Evolutionary conservation across 257 asterid genomes (phyloP).

Genomic region (Gentiana macrophylla): DNA sequence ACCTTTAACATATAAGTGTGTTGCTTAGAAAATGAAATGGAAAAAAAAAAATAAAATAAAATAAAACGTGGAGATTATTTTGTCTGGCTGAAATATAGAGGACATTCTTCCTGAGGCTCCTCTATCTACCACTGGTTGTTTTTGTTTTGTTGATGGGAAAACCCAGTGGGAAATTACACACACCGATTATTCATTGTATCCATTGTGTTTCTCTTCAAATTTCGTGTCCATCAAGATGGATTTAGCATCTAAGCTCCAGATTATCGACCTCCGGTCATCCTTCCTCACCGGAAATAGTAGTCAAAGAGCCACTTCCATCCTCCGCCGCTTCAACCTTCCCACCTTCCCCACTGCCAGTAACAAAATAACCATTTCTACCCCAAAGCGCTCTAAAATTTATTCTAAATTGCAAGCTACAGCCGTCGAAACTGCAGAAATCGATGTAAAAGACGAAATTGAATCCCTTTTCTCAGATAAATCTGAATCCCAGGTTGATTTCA

Average conservation of each 20-base stretch:
- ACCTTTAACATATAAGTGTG: not conserved
- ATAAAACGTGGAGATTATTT: not conserved
- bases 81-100: too few relatives aligned
- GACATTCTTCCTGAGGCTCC: not conserved
- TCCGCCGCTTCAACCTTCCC: conserved; percentile 37
- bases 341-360: conserved; percentile 14
- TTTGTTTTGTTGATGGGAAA: not conserved
- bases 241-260: conserved; percentile 38
- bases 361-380: conserved; percentile 20
- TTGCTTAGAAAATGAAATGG: not conserved
- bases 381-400: conserved; percentile 20
- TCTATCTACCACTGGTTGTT: not conserved
- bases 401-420: conserved; percentile 52
- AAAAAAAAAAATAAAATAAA: not conserved
- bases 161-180: conserved; percentile 15
- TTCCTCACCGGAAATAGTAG: conserved; percentile 45
- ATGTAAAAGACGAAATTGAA: conserved; percentile 57
- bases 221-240: conserved; percentile 30
- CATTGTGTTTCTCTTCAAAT: not conserved
- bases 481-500: conserved; percentile 21
- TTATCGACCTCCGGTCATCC: conserved; percentile 43
- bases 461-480: conserved; percentile 46
- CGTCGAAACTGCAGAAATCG: conserved; percentile 49
- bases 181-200: not conserved
- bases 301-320: conserved; percentile 19